Conservation (phyloP, 2,329 filamentous ascomycete species). For the Xylaria sp. region DNA sequence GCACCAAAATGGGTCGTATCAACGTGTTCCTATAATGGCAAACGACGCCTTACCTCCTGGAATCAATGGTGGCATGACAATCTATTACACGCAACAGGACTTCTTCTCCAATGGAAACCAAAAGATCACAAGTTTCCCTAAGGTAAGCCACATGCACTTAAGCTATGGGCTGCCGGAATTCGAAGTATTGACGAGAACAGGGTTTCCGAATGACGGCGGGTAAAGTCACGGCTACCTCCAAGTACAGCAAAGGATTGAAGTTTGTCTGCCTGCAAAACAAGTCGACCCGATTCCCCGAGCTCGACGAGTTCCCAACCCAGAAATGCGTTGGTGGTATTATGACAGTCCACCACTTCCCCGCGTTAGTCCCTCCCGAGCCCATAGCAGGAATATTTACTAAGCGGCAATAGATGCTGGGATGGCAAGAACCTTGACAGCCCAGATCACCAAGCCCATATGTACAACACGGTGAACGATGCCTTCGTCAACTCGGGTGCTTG, state of each 20-base stretch:
- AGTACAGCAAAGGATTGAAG: constrained; percentile 51
- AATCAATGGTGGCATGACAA: constrained; percentile 48
- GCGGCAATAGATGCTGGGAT: constrained; percentile 55
- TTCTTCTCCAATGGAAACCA: constrained; percentile 47
- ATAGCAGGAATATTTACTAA: constrained; percentile 17
- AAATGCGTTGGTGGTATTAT: constrained; percentile 56
- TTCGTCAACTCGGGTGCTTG: constrained; percentile 49
- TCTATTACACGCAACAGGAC: constrained; percentile 49
- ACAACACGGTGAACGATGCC: constrained; percentile 49
- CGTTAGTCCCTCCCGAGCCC: constrained; percentile 40
- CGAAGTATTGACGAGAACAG: constrained; percentile 37
- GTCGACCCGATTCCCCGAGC: constrained; percentile 54
- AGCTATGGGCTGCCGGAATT: not conserved
- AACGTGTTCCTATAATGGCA: constrained; percentile 47
- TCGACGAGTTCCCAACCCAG: constrained; percentile 52
- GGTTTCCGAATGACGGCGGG: constrained; percentile 59
- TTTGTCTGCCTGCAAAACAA: constrained; percentile 55
- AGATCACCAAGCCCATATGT: constrained; percentile 46
- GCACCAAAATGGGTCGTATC: constrained; percentile 47
- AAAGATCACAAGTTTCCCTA: constrained; percentile 57
- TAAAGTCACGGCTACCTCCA: constrained; percentile 48
- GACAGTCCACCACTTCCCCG: constrained; percentile 55
- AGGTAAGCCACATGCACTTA: constrained; percentile 42
- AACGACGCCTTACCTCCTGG: constrained; percentile 45
- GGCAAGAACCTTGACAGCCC: constrained; percentile 56